Evolutionary conservation across 2,329 filamentous ascomycete genomes (phyloP).

Genomic region (Hypoxylon sp.): DNA sequence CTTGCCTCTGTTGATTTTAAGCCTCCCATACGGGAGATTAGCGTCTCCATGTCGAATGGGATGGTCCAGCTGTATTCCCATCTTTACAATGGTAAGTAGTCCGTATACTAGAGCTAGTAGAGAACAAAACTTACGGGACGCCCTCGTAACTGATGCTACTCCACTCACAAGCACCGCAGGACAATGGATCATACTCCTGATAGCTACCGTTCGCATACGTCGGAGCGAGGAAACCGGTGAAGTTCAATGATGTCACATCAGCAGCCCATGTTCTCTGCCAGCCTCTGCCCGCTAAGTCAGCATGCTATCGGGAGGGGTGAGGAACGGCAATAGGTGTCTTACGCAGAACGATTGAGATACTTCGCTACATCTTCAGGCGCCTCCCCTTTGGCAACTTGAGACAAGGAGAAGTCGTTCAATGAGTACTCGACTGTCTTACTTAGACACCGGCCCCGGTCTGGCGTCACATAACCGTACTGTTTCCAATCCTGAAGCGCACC

Average conservation of each 20-base stretch:
- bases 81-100: background rate
- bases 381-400: slow-evolving; percentile 68
- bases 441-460: slow-evolving; percentile 65
- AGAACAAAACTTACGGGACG: slow-evolving; percentile 43
- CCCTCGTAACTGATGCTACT: slow-evolving; percentile 66
- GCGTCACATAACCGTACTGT: slow-evolving; percentile 69
- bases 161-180: slow-evolving; percentile 67
- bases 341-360: slow-evolving; percentile 66
- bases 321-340: slow-evolving; percentile 3
- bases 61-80: slow-evolving; percentile 70
- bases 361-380: slow-evolving; percentile 63
- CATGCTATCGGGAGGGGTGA: background rate
- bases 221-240: slow-evolving; percentile 71
- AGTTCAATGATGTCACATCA: slow-evolving; percentile 61
- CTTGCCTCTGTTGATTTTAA: slow-evolving; percentile 64
- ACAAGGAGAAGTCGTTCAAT: slow-evolving; percentile 70
- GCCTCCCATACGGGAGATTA: slow-evolving; percentile 69
- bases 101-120: background rate
- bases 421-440: slow-evolving; percentile 71
- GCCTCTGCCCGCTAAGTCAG: slow-evolving; percentile 53
- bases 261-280: slow-evolving; percentile 74
- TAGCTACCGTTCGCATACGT: slow-evolving; percentile 63
- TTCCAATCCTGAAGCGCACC: slow-evolving; percentile 73
- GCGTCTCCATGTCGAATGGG: slow-evolving; percentile 69
- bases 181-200: slow-evolving; percentile 63